Evolutionary conservation across 176 grass and related monocot species (phyloP).

Genomic region (Avena eriantha): DNA sequence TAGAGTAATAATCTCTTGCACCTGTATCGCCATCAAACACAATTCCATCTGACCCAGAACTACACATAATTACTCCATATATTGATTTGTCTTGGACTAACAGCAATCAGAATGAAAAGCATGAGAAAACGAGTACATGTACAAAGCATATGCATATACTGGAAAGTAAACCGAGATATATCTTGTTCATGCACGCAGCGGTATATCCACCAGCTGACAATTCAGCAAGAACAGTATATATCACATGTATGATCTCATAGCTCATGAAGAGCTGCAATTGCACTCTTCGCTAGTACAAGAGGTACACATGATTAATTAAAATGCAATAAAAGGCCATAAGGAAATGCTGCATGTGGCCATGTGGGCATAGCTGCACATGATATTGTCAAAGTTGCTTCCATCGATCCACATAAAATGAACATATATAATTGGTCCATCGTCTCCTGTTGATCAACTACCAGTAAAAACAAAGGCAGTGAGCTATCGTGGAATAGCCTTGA

Average conservation of each 20-base stretch:
- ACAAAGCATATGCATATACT: not conserved
- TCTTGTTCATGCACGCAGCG: not conserved
- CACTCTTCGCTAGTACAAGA: conserved; percentile 17
- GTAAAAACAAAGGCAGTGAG: conserved; percentile 48
- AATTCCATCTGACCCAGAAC: conserved; percentile 20
- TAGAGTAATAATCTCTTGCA: not conserved
- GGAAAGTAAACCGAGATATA: not conserved
- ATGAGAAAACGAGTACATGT: not conserved
- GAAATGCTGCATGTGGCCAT: not conserved
- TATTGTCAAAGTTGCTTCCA: conserved; percentile 32
- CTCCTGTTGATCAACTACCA: not conserved
- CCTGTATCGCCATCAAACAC: not conserved
- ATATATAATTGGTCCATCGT: not conserved
- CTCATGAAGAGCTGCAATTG: conserved; percentile 4
- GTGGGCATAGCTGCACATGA: not conserved
- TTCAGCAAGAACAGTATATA: conserved; percentile 18
- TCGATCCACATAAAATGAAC: not conserved
- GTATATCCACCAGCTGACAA: not conserved
- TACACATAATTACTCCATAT: not conserved
- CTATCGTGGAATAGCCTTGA: conserved; percentile 15
- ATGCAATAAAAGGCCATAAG: not conserved
- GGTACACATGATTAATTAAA: not conserved
- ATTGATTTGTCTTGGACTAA: not conserved
- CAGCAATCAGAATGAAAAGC: not conserved
- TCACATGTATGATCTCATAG: conserved; percentile 35